Evolutionary conservation across 139 green algal species (phyloP).

Genomic region (Chlorella vulgaris): DNA sequence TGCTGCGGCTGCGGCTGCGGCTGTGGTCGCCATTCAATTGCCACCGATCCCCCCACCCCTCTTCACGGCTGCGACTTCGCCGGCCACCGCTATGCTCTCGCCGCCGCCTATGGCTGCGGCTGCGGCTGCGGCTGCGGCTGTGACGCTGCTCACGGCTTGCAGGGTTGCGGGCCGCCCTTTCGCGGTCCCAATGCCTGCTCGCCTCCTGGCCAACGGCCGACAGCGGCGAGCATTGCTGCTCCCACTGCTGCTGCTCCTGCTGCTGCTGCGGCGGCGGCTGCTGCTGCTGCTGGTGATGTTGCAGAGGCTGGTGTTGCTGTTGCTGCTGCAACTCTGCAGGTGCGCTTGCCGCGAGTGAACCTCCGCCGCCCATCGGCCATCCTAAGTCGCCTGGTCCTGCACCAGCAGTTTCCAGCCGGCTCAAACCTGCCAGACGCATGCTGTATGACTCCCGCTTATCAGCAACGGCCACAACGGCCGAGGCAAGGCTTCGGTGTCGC

Average conservation of each 20-base stretch:
- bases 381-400: too few relatives aligned
- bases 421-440: too few relatives aligned
- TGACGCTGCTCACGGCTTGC: background rate
- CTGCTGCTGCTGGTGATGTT: background rate
- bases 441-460: too few relatives aligned
- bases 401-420: too few relatives aligned
- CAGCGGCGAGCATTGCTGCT: background rate
- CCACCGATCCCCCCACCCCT: too few relatives aligned
- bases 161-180: background rate
- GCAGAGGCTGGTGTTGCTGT: background rate
- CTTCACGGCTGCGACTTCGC: background rate
- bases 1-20: background rate
- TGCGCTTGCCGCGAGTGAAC: background rate
- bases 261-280: too few relatives aligned
- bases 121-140: background rate
- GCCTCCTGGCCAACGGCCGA: background rate
- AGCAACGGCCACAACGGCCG: too few relatives aligned
- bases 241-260: conserved; percentile 1
- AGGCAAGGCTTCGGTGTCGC: too few relatives aligned
- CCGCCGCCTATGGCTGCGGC: background rate
- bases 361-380: too few relatives aligned
- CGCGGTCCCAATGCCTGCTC: background rate
- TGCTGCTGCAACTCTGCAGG: background rate
- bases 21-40: background rate
- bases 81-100: background rate